Base-by-base conservation (phyloP, 2,329 filamentous ascomycete species). In the Ophioceras dolichostomum region DNA sequence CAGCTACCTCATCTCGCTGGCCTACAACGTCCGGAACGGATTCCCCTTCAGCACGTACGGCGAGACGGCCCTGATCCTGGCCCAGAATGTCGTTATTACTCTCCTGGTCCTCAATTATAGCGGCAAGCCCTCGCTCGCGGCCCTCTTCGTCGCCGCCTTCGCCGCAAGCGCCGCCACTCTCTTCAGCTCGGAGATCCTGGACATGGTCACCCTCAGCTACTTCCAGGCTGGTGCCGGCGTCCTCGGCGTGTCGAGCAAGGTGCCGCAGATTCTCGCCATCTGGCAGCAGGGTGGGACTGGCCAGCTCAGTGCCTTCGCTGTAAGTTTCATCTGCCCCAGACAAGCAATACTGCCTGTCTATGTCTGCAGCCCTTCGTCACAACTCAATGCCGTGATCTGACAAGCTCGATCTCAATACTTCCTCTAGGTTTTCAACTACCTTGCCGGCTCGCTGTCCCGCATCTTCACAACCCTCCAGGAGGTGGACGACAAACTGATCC, bases 391-490 rank as follows among this genome's bases (percentile, higher is more conserved):
- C n/a, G n/a, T n/a, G n/a, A n/a, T n/a, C n/a, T n/a, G n/a, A n/a
- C n/a, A n/a, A n/a, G n/a, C n/a, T n/a, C n/a, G 17, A 28, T n/a
- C 20, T 2, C 1, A 3, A 7, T 10, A 17, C 13, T n/a, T n/a
- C n/a, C n/a, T n/a, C 22, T 51, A 95, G 88, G 87, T 98, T 49
- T 94, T 98, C 73, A 96, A 95, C 69, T 98, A 94, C 62, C 84
- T 98, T 51, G 70, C 79, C 49, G 91, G 93, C 28, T 94, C 87
- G 31, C 75, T 96, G 41, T 84, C 86, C 19, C 83, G 91, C 55
- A 94, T 98, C 64, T 98, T 95, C 62, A 98, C 91, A 22, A 98
- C 93, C 8, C 67, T 98, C 40, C 88, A 96, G 55, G 91, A 98
- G 67, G 91, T 98, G 42, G 83, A 94, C 57, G 91, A 98, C 61